phyloP scores from a whole-genome alignment of 2,329 filamentous ascomycete species.

The Ascomycota sp. region DNA sequence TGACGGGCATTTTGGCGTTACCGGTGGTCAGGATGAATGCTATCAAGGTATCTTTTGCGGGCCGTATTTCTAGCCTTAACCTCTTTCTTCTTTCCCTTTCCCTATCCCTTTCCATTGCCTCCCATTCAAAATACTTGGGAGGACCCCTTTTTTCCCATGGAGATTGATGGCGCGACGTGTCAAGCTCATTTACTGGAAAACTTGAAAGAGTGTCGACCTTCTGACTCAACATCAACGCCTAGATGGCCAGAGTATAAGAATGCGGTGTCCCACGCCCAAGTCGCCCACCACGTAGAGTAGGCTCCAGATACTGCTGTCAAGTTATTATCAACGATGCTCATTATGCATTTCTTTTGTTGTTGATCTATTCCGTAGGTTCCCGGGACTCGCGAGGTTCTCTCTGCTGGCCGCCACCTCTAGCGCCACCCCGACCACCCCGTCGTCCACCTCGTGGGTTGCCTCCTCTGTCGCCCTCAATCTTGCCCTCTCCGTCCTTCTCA shows the following conservation, averaged over 20 bases:
- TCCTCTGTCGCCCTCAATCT: constrained; percentile 20
- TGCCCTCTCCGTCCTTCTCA: constrained; percentile 28
- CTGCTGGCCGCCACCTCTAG: constrained; percentile 27
- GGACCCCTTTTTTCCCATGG: background rate
- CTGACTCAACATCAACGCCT: constrained; percentile 16
- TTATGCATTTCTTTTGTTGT: background rate
- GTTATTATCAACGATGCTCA: too few species aligned
- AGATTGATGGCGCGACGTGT: constrained; percentile 8
- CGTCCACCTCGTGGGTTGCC: constrained; percentile 26
- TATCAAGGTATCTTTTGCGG: constrained; percentile 9
- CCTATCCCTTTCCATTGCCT: background rate
- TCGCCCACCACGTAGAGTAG: too few species aligned
- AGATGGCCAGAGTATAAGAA: constrained; percentile 11
- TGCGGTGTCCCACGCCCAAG: constrained; percentile 10
- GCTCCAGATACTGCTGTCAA: too few species aligned
- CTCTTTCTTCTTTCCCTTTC: background rate
- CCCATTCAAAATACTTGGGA: background rate
- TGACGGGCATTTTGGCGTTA: constrained; percentile 19
- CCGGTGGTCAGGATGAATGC: constrained; percentile 13
- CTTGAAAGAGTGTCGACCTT: constrained; percentile 10
- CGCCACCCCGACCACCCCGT: constrained; percentile 27
- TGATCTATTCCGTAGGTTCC: constrained; percentile 12
- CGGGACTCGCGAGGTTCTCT: constrained; percentile 23
- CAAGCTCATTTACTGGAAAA: constrained; percentile 12
- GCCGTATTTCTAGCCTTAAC: constrained; percentile 2